These are phyloP conservation scores for Aureobasidium namibiae DNA, from an alignment of 2,329 filamentous ascomycete genomes.

Conservation along the genomic window DNA sequence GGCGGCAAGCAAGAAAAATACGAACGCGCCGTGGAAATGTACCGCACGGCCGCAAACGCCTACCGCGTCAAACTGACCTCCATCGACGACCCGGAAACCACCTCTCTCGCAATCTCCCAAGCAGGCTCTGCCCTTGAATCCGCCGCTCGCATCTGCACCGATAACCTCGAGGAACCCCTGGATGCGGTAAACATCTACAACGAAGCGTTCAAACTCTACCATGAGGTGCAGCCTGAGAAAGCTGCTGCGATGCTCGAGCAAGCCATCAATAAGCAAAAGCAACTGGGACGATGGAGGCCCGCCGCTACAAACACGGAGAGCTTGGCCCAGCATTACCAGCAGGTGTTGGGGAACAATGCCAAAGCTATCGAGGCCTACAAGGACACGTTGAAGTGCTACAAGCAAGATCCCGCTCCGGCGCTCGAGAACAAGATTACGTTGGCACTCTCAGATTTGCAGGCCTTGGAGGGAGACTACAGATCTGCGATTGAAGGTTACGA, in stretches of 20 bases:
- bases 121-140: slow-evolving; percentile 85
- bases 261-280: slow-evolving; percentile 78
- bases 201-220: slow-evolving; percentile 93
- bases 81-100: background rate
- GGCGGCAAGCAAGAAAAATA: slow-evolving; percentile 81
- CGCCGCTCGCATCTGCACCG: slow-evolving; percentile 70
- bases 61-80: slow-evolving; percentile 31
- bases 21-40: slow-evolving; percentile 80
- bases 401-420: slow-evolving; percentile 76
- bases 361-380: slow-evolving; percentile 77
- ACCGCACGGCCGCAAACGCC: slow-evolving; percentile 80
- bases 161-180: slow-evolving; percentile 80
- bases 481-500: slow-evolving; percentile 77
- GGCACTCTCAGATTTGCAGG: slow-evolving; percentile 83
- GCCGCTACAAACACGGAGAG: slow-evolving; percentile 88
- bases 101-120: slow-evolving; percentile 35
- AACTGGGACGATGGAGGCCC: slow-evolving; percentile 82
- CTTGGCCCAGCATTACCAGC: slow-evolving; percentile 77
- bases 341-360: slow-evolving; percentile 69
- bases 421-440: slow-evolving; percentile 90
- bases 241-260: slow-evolving; percentile 71
- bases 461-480: slow-evolving; percentile 74
- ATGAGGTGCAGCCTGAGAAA: slow-evolving; percentile 73
- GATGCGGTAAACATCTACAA: slow-evolving; percentile 82
- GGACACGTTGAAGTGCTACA: slow-evolving; percentile 67